Conservation (phyloP, 805 yeast genomes). For the Priceomyces carsonii region DNA sequence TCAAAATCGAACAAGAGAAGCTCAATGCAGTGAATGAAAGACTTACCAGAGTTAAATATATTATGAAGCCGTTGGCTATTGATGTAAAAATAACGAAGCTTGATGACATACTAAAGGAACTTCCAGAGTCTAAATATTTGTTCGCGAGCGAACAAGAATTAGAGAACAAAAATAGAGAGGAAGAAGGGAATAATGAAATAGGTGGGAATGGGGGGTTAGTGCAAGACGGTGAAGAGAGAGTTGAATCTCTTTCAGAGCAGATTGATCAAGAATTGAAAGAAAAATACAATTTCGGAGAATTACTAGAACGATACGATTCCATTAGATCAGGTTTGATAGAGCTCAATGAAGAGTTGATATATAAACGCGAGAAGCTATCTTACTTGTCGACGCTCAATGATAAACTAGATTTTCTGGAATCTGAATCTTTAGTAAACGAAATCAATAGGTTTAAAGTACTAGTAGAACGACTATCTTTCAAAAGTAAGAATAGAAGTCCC, state of each 20-base stretch:
- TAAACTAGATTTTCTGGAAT: slow-evolving; percentile 9
- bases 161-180: slow-evolving; percentile 8
- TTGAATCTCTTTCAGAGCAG: slow-evolving; percentile 4
- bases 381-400: slow-evolving; percentile 20
- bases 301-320: slow-evolving; percentile 20
- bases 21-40: slow-evolving; percentile 27
- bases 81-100: slow-evolving; percentile 22
- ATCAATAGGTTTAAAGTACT: slow-evolving; percentile 22
- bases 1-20: slow-evolving; percentile 32
- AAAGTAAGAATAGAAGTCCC: slow-evolving; percentile 4
- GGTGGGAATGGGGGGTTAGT: slow-evolving; percentile 9
- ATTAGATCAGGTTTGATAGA: slow-evolving; percentile 16
- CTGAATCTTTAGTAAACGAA: slow-evolving; percentile 15
- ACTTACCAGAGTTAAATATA: slow-evolving; percentile 18
- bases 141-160: slow-evolving; percentile 10
- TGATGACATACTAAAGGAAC: slow-evolving; percentile 23
- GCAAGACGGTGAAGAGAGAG: slow-evolving; percentile 20
- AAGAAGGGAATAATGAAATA: not conserved
- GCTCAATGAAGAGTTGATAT: slow-evolving; percentile 19
- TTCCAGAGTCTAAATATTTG: slow-evolving; percentile 37
- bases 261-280: slow-evolving; percentile 2
- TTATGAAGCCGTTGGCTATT: slow-evolving; percentile 29
- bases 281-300: slow-evolving; percentile 1
- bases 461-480: slow-evolving; percentile 13
- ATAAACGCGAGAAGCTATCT: slow-evolving; percentile 28